These are phyloP conservation scores for Wickerhamiella domercqiae DNA, from an alignment of 805 yeast genomes.

Conservation along the genomic window DNA sequence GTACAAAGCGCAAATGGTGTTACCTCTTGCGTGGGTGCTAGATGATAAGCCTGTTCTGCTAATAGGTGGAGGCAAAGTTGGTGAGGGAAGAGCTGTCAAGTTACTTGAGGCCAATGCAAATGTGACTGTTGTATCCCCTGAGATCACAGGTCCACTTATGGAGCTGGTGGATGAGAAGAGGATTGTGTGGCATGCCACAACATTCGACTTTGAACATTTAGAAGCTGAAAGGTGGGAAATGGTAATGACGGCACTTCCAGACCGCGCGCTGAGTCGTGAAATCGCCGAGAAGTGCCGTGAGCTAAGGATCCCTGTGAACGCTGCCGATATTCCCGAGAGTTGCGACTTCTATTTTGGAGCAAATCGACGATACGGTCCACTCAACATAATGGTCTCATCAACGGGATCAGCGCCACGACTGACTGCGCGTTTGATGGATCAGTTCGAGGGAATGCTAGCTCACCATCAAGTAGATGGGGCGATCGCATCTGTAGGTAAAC, in stretches of 20 bases:
- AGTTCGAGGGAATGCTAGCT: slow-evolving; percentile 31
- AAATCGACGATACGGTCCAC: slow-evolving; percentile 51
- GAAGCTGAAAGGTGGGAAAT: slow-evolving; percentile 36
- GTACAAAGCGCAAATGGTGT: no score
- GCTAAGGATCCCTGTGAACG: slow-evolving; percentile 45
- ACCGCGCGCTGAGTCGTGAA: slow-evolving; percentile 39
- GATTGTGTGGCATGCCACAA: slow-evolving; percentile 10
- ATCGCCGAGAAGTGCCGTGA: slow-evolving; percentile 38
- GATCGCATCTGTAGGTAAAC: slow-evolving; percentile 41
- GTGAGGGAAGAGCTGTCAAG: slow-evolving; percentile 51
- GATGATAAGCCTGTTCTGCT: slow-evolving; percentile 46
- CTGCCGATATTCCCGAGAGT: slow-evolving; percentile 70
- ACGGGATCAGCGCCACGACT: slow-evolving; percentile 72
- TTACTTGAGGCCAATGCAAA: slow-evolving; percentile 54
- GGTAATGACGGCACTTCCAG: slow-evolving; percentile 64
- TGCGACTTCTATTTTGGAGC: slow-evolving; percentile 84
- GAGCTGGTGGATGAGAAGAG: slow-evolving; percentile 21
- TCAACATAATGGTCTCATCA: slow-evolving; percentile 70
- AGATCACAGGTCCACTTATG: slow-evolving; percentile 32
- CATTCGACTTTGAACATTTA: slow-evolving; percentile 16
- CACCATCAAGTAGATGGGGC: slow-evolving; percentile 36
- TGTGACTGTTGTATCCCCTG: slow-evolving; percentile 47
- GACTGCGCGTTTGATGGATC: slow-evolving; percentile 45
- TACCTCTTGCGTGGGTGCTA: slow-evolving; percentile 15
- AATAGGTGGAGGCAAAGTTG: slow-evolving; percentile 58